Evolutionary conservation across 2,329 filamentous ascomycete genomes (phyloP), one percentile per base, ranked within the genome.

Genomic region (Calonectria henricotiae): DNA sequence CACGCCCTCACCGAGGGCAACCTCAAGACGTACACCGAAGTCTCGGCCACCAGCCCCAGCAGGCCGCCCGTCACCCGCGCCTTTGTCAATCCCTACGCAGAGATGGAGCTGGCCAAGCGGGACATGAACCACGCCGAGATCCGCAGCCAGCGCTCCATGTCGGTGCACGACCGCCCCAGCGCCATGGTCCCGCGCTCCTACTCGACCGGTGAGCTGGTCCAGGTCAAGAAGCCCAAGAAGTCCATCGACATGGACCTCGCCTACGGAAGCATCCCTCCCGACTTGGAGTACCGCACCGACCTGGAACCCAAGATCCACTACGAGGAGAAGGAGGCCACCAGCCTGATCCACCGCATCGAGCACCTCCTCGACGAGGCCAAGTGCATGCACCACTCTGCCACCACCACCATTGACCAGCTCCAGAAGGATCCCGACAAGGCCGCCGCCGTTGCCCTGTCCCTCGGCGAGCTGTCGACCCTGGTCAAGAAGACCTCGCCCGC

Each of bases 201-300:
- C 27, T 87, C 87, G 7, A 83, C 86, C 23, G 80, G 84, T 1
- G 78, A 83, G 11, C 73, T 85, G 23, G 75, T 76, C 30, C 61
- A 65, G 60, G 71, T 76, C 54, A 72, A 76, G 62, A 73, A 71
- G 76, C 70, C 73, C 30, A 74, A 77, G 51, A 85, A 88, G 75
- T 86, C 91, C 66, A 91, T 98, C 76, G 96, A 98, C 79, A 95
- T 97, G 93, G 89, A 98, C 79, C 87, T 98, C 8, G 96, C 96
- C 8, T 98, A 98, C 78, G 96, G 96, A 70, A 91, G 94, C 63
- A 86, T 96, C 0, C 93, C 93, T 1, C 90, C 93, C 67, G 89
- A 95, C 76, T 82, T 94, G 83, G 80, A 84, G 78, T 65, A 82
- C 81, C 80, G 85, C 75, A 75, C 85, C 77, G 83, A 89, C 78